These are phyloP conservation scores for Pulveroboletus frians DNA, from an alignment of 768 basidiomycete genomes.

Conservation along the genomic window DNA sequence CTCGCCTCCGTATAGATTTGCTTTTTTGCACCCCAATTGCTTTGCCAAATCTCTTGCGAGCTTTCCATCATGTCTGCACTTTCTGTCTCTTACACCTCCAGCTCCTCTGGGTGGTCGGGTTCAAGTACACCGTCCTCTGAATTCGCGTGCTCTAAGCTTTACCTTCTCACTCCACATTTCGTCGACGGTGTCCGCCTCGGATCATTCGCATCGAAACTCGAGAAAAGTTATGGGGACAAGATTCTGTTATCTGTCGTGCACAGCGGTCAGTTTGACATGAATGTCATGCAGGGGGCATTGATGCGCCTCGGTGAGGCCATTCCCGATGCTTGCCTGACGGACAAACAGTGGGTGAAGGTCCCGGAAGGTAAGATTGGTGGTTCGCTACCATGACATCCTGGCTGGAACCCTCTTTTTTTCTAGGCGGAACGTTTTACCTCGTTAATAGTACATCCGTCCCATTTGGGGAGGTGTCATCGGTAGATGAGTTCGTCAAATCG, in stretches of 20 bases:
- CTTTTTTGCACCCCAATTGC: slow-evolving; percentile 2
- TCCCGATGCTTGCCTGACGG: slow-evolving; percentile 1
- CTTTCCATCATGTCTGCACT: slow-evolving; percentile 15
- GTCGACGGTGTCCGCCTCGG: slow-evolving; percentile 11
- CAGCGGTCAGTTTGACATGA: slow-evolving; percentile 1
- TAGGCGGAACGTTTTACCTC: slow-evolving; percentile 17
- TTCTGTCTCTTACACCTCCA: slow-evolving; percentile 12
- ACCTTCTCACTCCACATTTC: slow-evolving; percentile 20
- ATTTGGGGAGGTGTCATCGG: slow-evolving; percentile 8
- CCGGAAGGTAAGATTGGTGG: slow-evolving; percentile 10
- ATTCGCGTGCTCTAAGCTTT: slow-evolving; percentile 14
- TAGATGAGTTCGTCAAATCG: slow-evolving; percentile 14
- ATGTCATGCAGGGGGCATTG: slow-evolving; percentile 8
- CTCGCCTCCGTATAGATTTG: slow-evolving; percentile 22
- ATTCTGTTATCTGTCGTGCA: slow-evolving; percentile 23
- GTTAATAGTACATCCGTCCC: slow-evolving; percentile 8
- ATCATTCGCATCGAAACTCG: slow-evolving; percentile 18
- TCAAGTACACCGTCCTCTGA: slow-evolving; percentile 26
- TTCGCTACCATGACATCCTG: not conserved
- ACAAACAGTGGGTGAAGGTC: slow-evolving; percentile 19
- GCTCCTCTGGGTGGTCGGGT: slow-evolving; percentile 15
- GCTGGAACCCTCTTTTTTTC: not conserved
- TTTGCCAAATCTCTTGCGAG: not conserved
- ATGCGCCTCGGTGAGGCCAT: slow-evolving; percentile 9
- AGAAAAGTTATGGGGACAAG: slow-evolving; percentile 27